Conservation (phyloP, 2,329 filamentous ascomycete genomes). For the Diplodia seriata region DNA sequence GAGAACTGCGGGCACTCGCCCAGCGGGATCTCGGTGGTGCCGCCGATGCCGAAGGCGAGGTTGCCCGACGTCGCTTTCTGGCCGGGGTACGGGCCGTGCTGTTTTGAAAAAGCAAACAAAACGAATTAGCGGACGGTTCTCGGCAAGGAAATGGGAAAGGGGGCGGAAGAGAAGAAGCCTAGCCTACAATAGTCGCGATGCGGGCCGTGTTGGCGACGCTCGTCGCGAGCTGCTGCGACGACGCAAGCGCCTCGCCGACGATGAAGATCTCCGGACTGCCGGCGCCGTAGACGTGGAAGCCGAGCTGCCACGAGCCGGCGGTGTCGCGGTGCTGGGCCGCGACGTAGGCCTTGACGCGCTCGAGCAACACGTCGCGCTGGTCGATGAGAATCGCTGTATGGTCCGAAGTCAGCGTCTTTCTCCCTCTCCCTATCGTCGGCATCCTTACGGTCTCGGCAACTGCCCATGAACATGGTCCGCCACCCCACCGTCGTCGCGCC, state of each 20-base stretch:
- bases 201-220: constrained; percentile 53
- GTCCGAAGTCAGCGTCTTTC: too few relatives aligned
- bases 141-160: too few relatives aligned
- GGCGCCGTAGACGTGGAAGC: not conserved
- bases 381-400: not conserved
- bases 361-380: not conserved
- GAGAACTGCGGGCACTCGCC: constrained; percentile 55
- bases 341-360: not conserved
- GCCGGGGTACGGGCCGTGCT: constrained; percentile 57
- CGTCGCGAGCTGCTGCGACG: constrained; percentile 55
- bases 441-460: constrained; percentile 49
- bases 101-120: constrained; percentile 33
- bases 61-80: constrained; percentile 63
- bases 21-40: constrained; percentile 46
- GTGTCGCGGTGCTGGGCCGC: not conserved
- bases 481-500: constrained; percentile 54
- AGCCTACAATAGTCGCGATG: constrained; percentile 38
- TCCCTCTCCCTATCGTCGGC: too few relatives aligned
- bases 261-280: constrained; percentile 48
- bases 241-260: constrained; percentile 56
- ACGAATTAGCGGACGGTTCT: too few relatives aligned
- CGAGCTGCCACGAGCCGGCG: not conserved
- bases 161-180: too few relatives aligned
- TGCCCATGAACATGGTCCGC: constrained; percentile 56
- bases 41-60: constrained; percentile 55